These are phyloP conservation scores for Kodamaea jinghongensis DNA, from an alignment of 805 yeast species.

Conservation along the genomic window DNA sequence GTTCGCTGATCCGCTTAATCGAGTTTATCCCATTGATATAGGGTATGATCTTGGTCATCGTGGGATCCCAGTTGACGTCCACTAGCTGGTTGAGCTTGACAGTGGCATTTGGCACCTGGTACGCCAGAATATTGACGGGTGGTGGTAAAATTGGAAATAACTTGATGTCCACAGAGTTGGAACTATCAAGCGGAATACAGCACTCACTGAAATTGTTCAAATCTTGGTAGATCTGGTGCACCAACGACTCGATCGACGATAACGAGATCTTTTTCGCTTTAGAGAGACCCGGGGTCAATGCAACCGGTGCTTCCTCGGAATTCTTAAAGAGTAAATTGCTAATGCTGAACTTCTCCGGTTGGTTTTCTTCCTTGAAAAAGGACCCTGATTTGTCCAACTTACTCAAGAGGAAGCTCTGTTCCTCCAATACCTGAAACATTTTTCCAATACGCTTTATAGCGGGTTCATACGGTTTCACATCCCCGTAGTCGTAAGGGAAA, in stretches of 20 bases:
- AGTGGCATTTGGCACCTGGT: conserved; percentile 89
- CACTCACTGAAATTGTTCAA: conserved; percentile 95
- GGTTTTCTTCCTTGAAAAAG: conserved; percentile 27
- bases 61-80: conserved; percentile 96
- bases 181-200: conserved; percentile 85
- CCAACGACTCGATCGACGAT: conserved; percentile 61
- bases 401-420: conserved; percentile 77
- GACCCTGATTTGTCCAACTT: conserved; percentile 38
- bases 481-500: conserved; percentile 69
- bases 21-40: conserved; percentile 87
- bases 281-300: conserved; percentile 33
- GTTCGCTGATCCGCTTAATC: conserved; percentile 66
- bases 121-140: conserved; percentile 68
- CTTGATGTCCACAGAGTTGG: conserved; percentile 89
- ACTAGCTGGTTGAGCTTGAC: conserved; percentile 69
- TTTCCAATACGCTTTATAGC: conserved; percentile 80
- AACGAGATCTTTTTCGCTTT: conserved; percentile 33
- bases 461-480: conserved; percentile 81
- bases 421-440: conserved; percentile 88
- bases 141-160: conserved; percentile 88
- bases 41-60: conserved; percentile 85
- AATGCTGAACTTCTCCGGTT: conserved; percentile 6
- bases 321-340: conserved; percentile 7
- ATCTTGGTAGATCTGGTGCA: conserved; percentile 92
- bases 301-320: conserved; percentile 2